Base-by-base conservation (phyloP, 345 rosid species). In the Corchorus capsularis region DNA sequence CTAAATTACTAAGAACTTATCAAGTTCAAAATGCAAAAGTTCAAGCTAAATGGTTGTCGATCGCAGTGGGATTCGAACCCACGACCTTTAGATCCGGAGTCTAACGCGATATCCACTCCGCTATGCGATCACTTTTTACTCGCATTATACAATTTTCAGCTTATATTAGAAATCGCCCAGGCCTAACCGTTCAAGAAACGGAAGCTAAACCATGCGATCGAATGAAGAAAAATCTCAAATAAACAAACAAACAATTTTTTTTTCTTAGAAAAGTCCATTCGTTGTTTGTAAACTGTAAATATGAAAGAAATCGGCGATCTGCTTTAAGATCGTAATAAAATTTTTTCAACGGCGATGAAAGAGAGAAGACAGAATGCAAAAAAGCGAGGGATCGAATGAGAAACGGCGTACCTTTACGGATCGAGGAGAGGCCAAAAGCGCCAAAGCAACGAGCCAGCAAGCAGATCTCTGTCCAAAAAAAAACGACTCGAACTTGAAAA, bases 51-150 rank as follows among this genome's bases (percentile, higher is more conserved):
- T 20, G 2, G 11, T 19, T 11, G 7, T 20, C 78, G 98, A 94
- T 91, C 98, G 87, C 99, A 93, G 97, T 93, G 99, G 96, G 97
- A 86, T 71, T 95, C 93, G 92, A 95, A 95, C 98, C 98, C 97
- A 90, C 98, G 96, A 91, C 99, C 97, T 93, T 89, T 88, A 90
- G 98, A 93, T 94, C 63, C 98, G 98, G 99, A 93, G 92, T 93
- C 98, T 93, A 93, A 93, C 91, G 96, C 97, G 94, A 93, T 92
- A 91, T 95, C 97, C 94, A 93, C 98, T 93, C 95, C 93, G 90
- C 98, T 93, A 95, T 91, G 99, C 97, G 98, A 90, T 83, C 93
- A 1, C 11, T 0, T 2, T 5, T 15, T n/a, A 34, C 1, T 14
- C 3, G 4, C 27, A 14, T 0, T 6, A 39, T 37, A 8, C 43